These are phyloP conservation scores for Capsaspora owczarzaki DNA, from an alignment of 78 protist genomes.

Conservation along the genomic window DNA sequence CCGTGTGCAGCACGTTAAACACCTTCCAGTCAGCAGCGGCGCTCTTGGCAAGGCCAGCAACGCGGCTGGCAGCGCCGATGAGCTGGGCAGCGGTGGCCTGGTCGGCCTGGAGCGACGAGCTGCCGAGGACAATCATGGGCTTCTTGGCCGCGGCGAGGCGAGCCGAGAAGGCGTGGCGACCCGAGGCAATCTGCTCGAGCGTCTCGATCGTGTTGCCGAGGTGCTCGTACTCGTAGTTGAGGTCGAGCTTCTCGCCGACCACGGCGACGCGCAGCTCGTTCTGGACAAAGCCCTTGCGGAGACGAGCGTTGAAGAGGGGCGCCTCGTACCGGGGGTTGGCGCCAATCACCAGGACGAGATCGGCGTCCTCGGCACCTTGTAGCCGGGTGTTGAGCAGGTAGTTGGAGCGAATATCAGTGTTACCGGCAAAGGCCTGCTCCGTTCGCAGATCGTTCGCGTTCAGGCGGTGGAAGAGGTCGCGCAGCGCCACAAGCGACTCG, in stretches of 20 bases:
- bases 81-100: background rate
- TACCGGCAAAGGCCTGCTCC: constrained; percentile 21
- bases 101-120: constrained; percentile 1
- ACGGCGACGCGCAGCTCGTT: constrained; percentile 15
- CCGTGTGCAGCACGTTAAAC: constrained; percentile 21
- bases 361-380: constrained; percentile 42
- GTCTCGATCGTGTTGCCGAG: constrained; percentile 21
- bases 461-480: constrained; percentile 29
- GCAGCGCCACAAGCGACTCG: constrained; percentile 18
- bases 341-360: constrained; percentile 38
- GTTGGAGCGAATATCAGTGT: constrained; percentile 13
- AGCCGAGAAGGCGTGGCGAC: background rate
- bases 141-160: constrained; percentile 14
- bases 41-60: background rate
- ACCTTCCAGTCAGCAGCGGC: constrained; percentile 2
- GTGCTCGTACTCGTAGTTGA: constrained; percentile 25
- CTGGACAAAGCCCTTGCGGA: constrained; percentile 32
- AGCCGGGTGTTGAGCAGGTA: constrained; percentile 38
- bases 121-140: constrained; percentile 45
- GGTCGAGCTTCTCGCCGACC: constrained; percentile 21
- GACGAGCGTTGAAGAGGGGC: constrained; percentile 41
- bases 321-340: constrained; percentile 52
- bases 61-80: background rate
- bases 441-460: constrained; percentile 1
- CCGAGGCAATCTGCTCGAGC: constrained; percentile 2